These are phyloP conservation scores for Piedraia hortae DNA, from an alignment of 2,329 filamentous ascomycete species.

Conservation along the genomic window DNA sequence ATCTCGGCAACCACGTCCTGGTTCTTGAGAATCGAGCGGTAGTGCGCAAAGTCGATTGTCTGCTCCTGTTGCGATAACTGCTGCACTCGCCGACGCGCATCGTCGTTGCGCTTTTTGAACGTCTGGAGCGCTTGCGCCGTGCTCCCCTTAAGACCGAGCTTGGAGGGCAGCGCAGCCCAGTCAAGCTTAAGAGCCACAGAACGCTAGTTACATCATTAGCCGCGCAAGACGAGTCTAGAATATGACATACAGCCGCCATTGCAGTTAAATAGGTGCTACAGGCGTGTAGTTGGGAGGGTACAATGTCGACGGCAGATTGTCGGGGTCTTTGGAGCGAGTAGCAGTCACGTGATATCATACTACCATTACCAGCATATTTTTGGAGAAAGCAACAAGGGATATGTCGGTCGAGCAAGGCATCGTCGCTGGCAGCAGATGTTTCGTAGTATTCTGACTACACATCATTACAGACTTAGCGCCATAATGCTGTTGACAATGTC, in stretches of 20 bases:
- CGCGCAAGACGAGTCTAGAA: background rate
- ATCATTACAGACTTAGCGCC: conserved; percentile 43
- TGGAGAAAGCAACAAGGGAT: no score
- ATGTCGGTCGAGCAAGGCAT: no score
- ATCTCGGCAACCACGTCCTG: conserved; percentile 84
- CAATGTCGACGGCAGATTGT: no score
- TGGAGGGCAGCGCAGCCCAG: conserved; percentile 84
- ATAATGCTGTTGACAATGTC: conserved; percentile 99
- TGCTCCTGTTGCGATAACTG: conserved; percentile 60
- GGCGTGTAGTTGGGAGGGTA: no score
- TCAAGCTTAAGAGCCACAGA: conserved; percentile 98
- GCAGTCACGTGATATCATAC: no score
- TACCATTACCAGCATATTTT: no score
- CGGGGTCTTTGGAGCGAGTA: no score
- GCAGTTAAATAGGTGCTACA: no score
- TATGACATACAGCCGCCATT: background rate
- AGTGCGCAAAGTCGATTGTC: conserved; percentile 74
- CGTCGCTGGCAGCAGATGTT: no score
- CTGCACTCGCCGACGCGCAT: conserved; percentile 81
- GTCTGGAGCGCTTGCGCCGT: conserved; percentile 73
- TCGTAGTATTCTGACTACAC: no score
- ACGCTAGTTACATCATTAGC: conserved; percentile 37
- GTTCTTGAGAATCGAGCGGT: conserved; percentile 88
- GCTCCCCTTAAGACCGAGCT: conserved; percentile 86
- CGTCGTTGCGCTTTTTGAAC: conserved; percentile 99